phyloP scores from a whole-genome alignment of 2,329 filamentous ascomycete genomes.

The Tolypocladium cylindrosporum region DNA sequence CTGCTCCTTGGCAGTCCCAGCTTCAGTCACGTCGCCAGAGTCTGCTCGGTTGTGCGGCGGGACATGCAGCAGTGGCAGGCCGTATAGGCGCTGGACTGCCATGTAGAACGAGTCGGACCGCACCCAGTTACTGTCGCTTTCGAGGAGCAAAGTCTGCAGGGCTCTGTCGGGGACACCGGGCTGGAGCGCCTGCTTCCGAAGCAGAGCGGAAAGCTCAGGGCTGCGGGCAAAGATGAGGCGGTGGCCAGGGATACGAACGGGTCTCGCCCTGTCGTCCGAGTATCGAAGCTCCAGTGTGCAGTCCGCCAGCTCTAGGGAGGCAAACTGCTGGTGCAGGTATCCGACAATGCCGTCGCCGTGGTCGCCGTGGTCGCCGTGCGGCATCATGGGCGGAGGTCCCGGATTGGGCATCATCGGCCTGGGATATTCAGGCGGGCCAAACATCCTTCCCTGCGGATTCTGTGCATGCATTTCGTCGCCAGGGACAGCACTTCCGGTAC shows the following conservation, averaged over 20 bases:
- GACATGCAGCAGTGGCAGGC: constrained; percentile 35
- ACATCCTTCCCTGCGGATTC: constrained; percentile 19
- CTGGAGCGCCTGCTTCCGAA: constrained; percentile 20
- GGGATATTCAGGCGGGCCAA: constrained; percentile 18
- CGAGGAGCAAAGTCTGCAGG: constrained; percentile 26
- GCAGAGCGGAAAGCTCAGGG: constrained; percentile 14
- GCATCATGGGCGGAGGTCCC: constrained; percentile 15
- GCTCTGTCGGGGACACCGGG: constrained; percentile 12
- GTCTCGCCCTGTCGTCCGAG: constrained; percentile 23
- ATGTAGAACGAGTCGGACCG: constrained; percentile 46
- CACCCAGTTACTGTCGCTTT: constrained; percentile 41
- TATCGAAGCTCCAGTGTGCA: constrained; percentile 37
- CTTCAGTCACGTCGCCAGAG: constrained; percentile 21
- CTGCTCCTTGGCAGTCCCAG: constrained; percentile 29
- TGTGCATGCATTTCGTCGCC: constrained; percentile 20
- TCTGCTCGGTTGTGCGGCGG: constrained; percentile 17
- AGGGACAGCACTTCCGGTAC: constrained; percentile 22
- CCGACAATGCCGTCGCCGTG: constrained; percentile 26
- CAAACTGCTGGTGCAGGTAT: constrained; percentile 28
- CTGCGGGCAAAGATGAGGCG: constrained; percentile 47
- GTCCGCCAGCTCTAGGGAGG: constrained; percentile 25
- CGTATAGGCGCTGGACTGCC: constrained; percentile 48
- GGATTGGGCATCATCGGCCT: constrained; percentile 21
- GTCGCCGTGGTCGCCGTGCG: constrained; percentile 21
- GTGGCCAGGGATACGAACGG: constrained; percentile 40